A percentile compares a stretch with the other conserved stretches of the same genome.
These are phyloP conservation scores for Stephania cephalantha DNA, from an alignment of 164 flowering plant genomes.

Conservation along the genomic window DNA sequence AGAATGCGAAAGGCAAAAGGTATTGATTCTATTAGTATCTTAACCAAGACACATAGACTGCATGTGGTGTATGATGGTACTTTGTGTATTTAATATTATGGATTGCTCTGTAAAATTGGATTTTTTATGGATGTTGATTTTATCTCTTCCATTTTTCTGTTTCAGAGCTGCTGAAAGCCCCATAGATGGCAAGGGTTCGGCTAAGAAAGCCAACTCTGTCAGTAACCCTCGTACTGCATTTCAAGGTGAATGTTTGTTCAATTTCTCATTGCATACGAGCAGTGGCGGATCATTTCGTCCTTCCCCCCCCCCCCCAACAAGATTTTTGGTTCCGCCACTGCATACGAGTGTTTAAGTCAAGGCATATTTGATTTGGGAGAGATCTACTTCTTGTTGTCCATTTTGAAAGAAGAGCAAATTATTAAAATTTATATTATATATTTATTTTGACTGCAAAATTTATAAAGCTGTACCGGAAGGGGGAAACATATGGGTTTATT, in stretches of 20 bases:
- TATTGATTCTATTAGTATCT: conserved; percentile 16
- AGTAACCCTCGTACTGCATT: conserved; percentile 24
- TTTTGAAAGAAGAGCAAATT: no score
- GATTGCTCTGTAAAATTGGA: background rate
- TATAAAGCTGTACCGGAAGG: no score
- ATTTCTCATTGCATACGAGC: background rate
- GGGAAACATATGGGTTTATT: no score
- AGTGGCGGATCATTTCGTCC: no score
- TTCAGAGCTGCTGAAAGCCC: conserved; percentile 62
- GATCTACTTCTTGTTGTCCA: background rate
- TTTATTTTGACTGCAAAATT: no score
- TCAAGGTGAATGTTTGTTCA: conserved; percentile 32
- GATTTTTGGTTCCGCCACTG: background rate
- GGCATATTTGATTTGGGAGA: background rate
- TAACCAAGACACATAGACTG: background rate
- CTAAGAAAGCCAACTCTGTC: conserved; percentile 45
- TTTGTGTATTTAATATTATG: background rate
- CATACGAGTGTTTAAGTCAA: background rate
- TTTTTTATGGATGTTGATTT: background rate
- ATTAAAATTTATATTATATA: no score
- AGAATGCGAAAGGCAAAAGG: conserved; percentile 67
- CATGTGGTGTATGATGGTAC: background rate
- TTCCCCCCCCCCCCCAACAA: no score
- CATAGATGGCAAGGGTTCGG: conserved; percentile 48
- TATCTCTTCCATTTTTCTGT: background rate